These are phyloP conservation scores for Penicillium flavigenum DNA, from an alignment of 495 filamentous ascomycete species.

Conservation along the genomic window DNA sequence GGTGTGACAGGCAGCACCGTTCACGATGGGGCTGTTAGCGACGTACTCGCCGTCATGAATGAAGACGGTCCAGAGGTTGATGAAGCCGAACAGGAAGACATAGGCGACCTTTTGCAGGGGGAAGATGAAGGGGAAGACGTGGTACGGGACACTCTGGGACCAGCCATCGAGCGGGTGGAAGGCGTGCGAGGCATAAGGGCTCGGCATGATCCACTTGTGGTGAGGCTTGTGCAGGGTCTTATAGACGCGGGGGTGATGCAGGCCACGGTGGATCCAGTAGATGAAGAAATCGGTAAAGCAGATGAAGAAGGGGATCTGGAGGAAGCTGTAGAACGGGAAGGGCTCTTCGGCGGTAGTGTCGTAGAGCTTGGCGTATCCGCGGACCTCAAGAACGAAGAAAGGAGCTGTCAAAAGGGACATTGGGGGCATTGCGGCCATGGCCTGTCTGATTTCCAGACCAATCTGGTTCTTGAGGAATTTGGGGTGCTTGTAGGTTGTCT, in stretches of 20 bases:
- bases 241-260: slow-evolving; percentile 84
- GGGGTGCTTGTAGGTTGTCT: slow-evolving; percentile 82
- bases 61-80: slow-evolving; percentile 97
- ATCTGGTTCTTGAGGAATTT: slow-evolving; percentile 97
- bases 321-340: slow-evolving; percentile 69
- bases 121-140: slow-evolving; percentile 90
- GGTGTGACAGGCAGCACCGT: slow-evolving; percentile 94
- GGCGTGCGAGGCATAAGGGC: slow-evolving; percentile 85
- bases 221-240: slow-evolving; percentile 92
- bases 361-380: slow-evolving; percentile 86
- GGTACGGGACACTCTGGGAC: slow-evolving; percentile 89
- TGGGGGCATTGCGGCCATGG: slow-evolving; percentile 68
- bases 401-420: slow-evolving; percentile 84
- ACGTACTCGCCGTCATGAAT: slow-evolving; percentile 98
- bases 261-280: slow-evolving; percentile 91
- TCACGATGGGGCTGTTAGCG: slow-evolving; percentile 82
- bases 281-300: slow-evolving; percentile 90
- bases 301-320: slow-evolving; percentile 92
- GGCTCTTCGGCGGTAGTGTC: slow-evolving; percentile 70
- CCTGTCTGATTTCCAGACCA: slow-evolving; percentile 77
- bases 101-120: slow-evolving; percentile 91
- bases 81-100: slow-evolving; percentile 81
- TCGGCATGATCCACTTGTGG: slow-evolving; percentile 99
- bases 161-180: slow-evolving; percentile 96
- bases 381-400: slow-evolving; percentile 80